Evolutionary conservation across 192 early-diverging fungal species (phyloP).

Genomic region (Oehlia diaphana): DNA sequence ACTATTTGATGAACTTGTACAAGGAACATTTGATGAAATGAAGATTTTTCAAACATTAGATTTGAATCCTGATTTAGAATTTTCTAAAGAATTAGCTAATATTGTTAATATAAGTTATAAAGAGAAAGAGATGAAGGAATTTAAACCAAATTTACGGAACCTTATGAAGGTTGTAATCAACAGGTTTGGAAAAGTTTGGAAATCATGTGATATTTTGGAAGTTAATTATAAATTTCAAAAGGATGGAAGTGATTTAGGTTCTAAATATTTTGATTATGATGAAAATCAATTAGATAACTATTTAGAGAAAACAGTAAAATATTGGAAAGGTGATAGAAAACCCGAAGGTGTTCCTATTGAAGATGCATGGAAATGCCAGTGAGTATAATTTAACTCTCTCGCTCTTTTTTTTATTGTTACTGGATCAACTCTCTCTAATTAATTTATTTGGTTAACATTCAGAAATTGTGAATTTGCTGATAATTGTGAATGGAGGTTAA

Average conservation of each 20-base stretch:
- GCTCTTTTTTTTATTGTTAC: too few species aligned
- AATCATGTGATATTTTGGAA: slow-evolving; percentile 16
- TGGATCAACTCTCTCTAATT: background rate
- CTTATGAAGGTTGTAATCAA: slow-evolving; percentile 1
- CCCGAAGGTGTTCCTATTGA: slow-evolving; percentile 22
- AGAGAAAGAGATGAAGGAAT: background rate
- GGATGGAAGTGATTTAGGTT: slow-evolving; percentile 10
- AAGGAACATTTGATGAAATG: background rate
- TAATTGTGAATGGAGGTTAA: slow-evolving; percentile 24
- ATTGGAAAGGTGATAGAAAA: slow-evolving; percentile 22
- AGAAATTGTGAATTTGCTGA: slow-evolving; percentile 26
- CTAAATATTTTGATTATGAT: slow-evolving; percentile 5
- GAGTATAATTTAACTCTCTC: background rate
- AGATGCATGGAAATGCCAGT: slow-evolving; percentile 29
- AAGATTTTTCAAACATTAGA: background rate
- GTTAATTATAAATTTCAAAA: slow-evolving; percentile 17
- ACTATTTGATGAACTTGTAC: slow-evolving; percentile 21
- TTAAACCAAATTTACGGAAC: slow-evolving; percentile 1
- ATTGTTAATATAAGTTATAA: background rate
- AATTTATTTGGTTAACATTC: background rate
- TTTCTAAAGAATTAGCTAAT: slow-evolving; percentile 8
- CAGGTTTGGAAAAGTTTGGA: background rate
- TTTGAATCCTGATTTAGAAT: slow-evolving; percentile 15
- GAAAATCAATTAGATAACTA: background rate
- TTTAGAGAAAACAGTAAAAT: background rate